phyloP scores from a whole-genome alignment of 345 rosid species.

The Fremontodendron californicum region DNA sequence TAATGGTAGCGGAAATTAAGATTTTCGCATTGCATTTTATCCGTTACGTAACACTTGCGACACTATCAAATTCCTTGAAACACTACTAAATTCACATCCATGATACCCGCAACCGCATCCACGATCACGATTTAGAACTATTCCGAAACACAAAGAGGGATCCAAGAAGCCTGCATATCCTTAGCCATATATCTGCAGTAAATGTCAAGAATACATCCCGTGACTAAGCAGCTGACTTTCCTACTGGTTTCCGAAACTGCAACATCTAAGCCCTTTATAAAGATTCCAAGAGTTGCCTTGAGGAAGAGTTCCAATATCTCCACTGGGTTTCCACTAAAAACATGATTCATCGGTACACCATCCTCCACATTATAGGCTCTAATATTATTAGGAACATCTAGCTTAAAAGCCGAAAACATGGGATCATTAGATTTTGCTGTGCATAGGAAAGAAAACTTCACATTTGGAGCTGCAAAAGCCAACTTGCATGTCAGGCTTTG shows the following conservation, averaged over 20 bases:
- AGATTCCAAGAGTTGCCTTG: conserved; percentile 32
- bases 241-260: conserved; percentile 37
- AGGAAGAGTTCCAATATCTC: conserved; percentile 48
- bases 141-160: conserved; percentile 43
- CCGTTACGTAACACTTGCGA: too few relatives aligned
- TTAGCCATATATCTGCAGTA: conserved; percentile 39
- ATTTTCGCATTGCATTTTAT: too few relatives aligned
- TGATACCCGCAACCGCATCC: too few relatives aligned
- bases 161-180: conserved; percentile 41
- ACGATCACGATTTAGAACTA: too few relatives aligned
- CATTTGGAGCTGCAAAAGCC: conserved; percentile 41
- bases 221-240: conserved; percentile 35
- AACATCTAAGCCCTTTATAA: conserved; percentile 19
- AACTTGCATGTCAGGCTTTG: conserved; percentile 44
- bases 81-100: too few relatives aligned
- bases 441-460: conserved; percentile 51
- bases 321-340: conserved; percentile 23
- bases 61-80: too few relatives aligned
- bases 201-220: conserved; percentile 40
- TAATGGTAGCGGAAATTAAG: too few relatives aligned
- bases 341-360: conserved; percentile 13
- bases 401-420: conserved; percentile 9
- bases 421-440: conserved; percentile 31
- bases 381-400: conserved; percentile 29
- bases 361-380: conserved; percentile 27